Evolutionary conservation across 1,139 yeast genomes (phyloP).

Genomic region (Sugiyamaella grinbergsii): DNA sequence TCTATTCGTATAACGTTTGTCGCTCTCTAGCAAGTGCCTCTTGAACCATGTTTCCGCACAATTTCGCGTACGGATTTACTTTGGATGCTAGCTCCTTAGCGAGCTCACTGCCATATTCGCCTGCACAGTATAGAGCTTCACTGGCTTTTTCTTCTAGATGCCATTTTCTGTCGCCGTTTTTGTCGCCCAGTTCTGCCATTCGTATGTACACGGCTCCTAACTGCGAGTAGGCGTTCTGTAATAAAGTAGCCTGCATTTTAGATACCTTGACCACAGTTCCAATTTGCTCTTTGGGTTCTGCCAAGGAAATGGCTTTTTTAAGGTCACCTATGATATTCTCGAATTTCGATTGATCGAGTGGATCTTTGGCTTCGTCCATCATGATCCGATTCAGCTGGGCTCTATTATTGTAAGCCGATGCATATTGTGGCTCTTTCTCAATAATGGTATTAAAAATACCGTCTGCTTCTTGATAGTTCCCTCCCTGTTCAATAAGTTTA

Average conservation of each 20-base stretch:
- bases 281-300: slow-evolving; percentile 26
- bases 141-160: slow-evolving; percentile 38
- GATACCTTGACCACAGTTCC: slow-evolving; percentile 29
- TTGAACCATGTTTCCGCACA: slow-evolving; percentile 42
- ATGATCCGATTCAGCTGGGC: slow-evolving; percentile 37
- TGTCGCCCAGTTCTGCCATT: slow-evolving; percentile 19
- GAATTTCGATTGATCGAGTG: background rate
- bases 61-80: slow-evolving; percentile 42
- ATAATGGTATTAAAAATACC: slow-evolving; percentile 32
- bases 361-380: slow-evolving; percentile 1
- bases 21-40: slow-evolving; percentile 29
- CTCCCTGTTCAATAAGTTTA: slow-evolving; percentile 26
- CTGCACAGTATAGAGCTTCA: slow-evolving; percentile 35
- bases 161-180: slow-evolving; percentile 31
- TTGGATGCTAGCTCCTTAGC: slow-evolving; percentile 35
- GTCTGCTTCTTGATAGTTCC: slow-evolving; percentile 25
- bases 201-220: slow-evolving; percentile 37
- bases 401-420: slow-evolving; percentile 42
- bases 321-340: slow-evolving; percentile 31
- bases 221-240: slow-evolving; percentile 39
- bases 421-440: slow-evolving; percentile 35
- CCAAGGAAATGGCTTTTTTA: slow-evolving; percentile 35
- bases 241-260: slow-evolving; percentile 39
- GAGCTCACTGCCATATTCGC: slow-evolving; percentile 38
- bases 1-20: background rate